phyloP scores from a whole-genome alignment of 2,329 filamentous ascomycete genomes.

The Apiospora hydei region DNA sequence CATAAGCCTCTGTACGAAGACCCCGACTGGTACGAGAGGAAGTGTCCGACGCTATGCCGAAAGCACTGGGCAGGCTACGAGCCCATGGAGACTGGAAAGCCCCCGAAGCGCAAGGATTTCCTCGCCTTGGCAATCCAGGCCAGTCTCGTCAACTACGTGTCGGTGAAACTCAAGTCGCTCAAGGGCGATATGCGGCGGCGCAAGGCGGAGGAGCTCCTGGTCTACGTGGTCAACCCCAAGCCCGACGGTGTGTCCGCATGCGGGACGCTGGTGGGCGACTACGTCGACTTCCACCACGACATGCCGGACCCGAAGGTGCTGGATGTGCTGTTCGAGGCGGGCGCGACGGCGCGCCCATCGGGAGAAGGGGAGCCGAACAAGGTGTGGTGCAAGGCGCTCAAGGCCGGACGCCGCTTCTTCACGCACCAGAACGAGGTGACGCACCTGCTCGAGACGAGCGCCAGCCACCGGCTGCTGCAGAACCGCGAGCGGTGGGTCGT shows the following conservation, averaged over 20 bases:
- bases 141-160: slow-evolving; percentile 38
- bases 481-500: slow-evolving; percentile 43
- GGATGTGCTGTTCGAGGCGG: slow-evolving; percentile 39
- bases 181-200: slow-evolving; percentile 31
- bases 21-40: slow-evolving; percentile 41
- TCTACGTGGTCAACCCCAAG: slow-evolving; percentile 40
- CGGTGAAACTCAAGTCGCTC: slow-evolving; percentile 34
- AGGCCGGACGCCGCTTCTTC: slow-evolving; percentile 41
- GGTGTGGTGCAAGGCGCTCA: slow-evolving; percentile 38
- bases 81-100: slow-evolving; percentile 43
- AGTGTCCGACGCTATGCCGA: slow-evolving; percentile 36
- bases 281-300: slow-evolving; percentile 43
- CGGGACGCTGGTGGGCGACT: slow-evolving; percentile 41
- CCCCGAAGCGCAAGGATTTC: slow-evolving; percentile 42
- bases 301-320: slow-evolving; percentile 42
- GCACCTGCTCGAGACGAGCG: slow-evolving; percentile 40
- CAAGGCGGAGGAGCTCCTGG: slow-evolving; percentile 43
- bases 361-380: slow-evolving; percentile 35
- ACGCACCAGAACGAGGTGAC: slow-evolving; percentile 40
- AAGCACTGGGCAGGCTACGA: slow-evolving; percentile 43
- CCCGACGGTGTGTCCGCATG: slow-evolving; percentile 43
- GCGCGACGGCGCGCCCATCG: slow-evolving; percentile 32
- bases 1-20: slow-evolving; percentile 43
- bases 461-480: slow-evolving; percentile 40
- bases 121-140: slow-evolving; percentile 41